These are phyloP conservation scores for Rosa chinensis DNA, from an alignment of 306 rosid species.

Conservation along the genomic window DNA sequence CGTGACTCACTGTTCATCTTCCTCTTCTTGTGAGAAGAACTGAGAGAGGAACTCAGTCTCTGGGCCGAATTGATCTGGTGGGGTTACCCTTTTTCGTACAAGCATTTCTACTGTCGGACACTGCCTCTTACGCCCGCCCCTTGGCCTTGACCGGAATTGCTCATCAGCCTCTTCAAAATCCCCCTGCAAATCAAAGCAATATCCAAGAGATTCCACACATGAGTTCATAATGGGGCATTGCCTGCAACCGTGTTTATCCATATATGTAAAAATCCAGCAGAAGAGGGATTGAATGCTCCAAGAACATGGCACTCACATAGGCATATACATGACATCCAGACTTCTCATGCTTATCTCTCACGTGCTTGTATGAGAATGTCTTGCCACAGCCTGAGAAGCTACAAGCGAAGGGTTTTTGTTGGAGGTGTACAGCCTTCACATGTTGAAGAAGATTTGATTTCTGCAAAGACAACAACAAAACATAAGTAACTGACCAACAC, in stretches of 20 bases:
- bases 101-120: constrained; percentile 70
- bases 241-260: neutral
- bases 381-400: constrained; percentile 72
- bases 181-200: constrained; percentile 48
- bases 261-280: neutral
- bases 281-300: neutral
- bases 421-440: constrained; percentile 67
- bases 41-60: constrained; percentile 20
- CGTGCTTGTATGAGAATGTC: constrained; percentile 91
- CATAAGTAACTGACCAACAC: neutral
- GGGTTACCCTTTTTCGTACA: constrained; percentile 68
- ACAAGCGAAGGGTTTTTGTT: constrained; percentile 59
- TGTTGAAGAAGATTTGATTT: constrained; percentile 73
- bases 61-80: constrained; percentile 46
- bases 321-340: constrained; percentile 53
- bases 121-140: constrained; percentile 78
- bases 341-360: constrained; percentile 80
- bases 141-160: constrained; percentile 66
- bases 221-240: neutral
- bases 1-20: constrained; percentile 1
- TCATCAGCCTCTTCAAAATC: constrained; percentile 76
- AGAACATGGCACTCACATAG: constrained; percentile 50
- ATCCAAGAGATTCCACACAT: neutral
- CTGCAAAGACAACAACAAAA: constrained; percentile 35
- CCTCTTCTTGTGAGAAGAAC: constrained; percentile 31